Percentiles rank a stretch among this genome's conserved stretches.
phyloP scores from a whole-genome alignment of 768 basidiomycete genomes.

The Boletales sp. region DNA sequence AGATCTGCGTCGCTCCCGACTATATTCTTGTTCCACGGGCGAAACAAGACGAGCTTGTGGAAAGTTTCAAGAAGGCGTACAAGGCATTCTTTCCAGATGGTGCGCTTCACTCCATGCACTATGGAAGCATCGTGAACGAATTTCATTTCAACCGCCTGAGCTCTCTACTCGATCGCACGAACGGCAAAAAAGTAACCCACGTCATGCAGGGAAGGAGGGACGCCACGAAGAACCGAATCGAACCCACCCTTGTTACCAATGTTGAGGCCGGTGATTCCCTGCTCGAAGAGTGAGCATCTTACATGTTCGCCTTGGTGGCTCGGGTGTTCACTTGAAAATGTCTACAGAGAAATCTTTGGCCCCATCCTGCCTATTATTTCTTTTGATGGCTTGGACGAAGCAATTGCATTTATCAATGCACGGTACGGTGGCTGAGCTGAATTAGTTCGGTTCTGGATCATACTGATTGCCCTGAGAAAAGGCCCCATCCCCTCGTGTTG shows the following conservation, averaged over 20 bases:
- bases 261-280: constrained; percentile 54
- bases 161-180: constrained; percentile 48
- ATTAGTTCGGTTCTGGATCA: background rate
- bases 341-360: constrained; percentile 65
- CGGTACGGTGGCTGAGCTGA: constrained; percentile 34
- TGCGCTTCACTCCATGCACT: constrained; percentile 41
- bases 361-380: constrained; percentile 64
- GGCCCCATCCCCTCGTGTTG: constrained; percentile 56
- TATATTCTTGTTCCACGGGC: constrained; percentile 41
- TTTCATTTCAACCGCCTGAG: constrained; percentile 52
- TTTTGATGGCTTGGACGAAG: constrained; percentile 53
- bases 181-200: constrained; percentile 55
- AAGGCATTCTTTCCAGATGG: constrained; percentile 52
- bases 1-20: constrained; percentile 44
- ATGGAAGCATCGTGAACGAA: constrained; percentile 51
- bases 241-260: constrained; percentile 57
- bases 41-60: constrained; percentile 45
- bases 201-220: constrained; percentile 36
- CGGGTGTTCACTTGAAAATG: background rate
- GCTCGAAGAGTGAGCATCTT: constrained; percentile 48
- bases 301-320: background rate
- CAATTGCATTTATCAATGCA: constrained; percentile 50
- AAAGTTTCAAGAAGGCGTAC: constrained; percentile 41
- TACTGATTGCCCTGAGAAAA: constrained; percentile 20
- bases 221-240: constrained; percentile 42